Base-by-base conservation (phyloP, 345 rosid species). In the Hibiscus mutabilis region DNA sequence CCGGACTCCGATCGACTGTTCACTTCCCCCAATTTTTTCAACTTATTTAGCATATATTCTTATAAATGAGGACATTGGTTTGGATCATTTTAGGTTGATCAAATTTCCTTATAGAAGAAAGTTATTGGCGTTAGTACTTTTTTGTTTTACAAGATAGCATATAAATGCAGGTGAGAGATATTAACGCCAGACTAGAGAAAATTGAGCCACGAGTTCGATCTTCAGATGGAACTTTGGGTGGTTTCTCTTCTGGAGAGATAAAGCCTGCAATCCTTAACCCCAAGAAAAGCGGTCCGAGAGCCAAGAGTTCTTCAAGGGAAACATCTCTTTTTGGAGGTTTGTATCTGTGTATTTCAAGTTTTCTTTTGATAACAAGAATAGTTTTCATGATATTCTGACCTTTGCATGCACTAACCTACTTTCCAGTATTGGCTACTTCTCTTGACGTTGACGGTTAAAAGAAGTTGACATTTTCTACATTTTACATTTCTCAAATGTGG, bases 141-240 rank as follows among this genome's bases (percentile, higher is more conserved):
- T 12, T 59, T 37, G 55, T 60, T 68, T 49, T 63, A 70, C 49
- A 57, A 70, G 22, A 52, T n/a, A 18, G 44, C 57, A 4, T 74
- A 24, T 76, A 62, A 70, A 62, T 82, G 83, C 88, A 95, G 99
- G 81, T 96, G 68, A 96, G 88, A 83, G 98, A 96, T 82, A 96
- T 96, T 73, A 96, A 92, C 82, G 97, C 98, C 49, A 90, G 98
- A 67, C 78, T 96, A 61, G 99, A 92, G 84, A 92, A 82, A 79
- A 92, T 96, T 82, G 89, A 90, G 82, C 99, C 97, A 14, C 87
- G 81, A 69, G 74, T 78, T 68, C 89, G 82, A 59, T 76, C 96
- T 72, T 82, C 90, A 46, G 98, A 92, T 73, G 81, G 86, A 70
- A 81, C 80, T 67, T 70, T 73, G 33, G 75, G 72, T 71, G 83